phyloP scores from a whole-genome alignment of 352 stramenopile genomes.

The Pythium brachiatum region DNA sequence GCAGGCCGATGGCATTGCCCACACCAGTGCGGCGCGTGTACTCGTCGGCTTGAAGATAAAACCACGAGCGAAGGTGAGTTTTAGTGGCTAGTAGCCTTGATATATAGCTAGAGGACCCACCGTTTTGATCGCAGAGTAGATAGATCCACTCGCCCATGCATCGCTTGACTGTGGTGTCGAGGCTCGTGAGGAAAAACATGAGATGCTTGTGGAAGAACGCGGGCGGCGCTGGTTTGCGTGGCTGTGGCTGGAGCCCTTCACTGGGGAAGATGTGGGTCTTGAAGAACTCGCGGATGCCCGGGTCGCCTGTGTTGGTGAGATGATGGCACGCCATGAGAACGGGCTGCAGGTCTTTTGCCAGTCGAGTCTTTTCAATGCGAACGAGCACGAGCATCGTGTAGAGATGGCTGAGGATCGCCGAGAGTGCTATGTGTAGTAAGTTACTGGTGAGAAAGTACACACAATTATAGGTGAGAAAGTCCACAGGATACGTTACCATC shows the following conservation, averaged over 20 bases:
- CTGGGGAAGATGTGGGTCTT: conserved; percentile 34
- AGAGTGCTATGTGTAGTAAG: conserved; percentile 9
- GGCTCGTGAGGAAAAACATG: conserved; percentile 66
- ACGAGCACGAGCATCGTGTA: conserved; percentile 51
- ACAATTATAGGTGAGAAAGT: no score
- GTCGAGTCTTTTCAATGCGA: conserved; percentile 57
- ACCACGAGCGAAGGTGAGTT: background rate
- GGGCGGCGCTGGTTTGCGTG: conserved; percentile 4
- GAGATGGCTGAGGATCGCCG: conserved; percentile 44
- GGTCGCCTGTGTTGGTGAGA: conserved; percentile 38
- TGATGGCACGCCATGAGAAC: conserved; percentile 65
- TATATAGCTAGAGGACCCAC: conserved; percentile 30
- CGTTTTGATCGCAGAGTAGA: conserved; percentile 68
- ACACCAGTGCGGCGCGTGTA: conserved; percentile 71
- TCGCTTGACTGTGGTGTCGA: conserved; percentile 66
- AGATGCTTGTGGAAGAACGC: conserved; percentile 61
- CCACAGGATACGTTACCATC: conserved; percentile 12
- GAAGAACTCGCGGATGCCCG: conserved; percentile 38
- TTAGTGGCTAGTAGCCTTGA: conserved; percentile 24
- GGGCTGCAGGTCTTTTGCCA: conserved; percentile 49
- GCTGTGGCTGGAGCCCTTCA: background rate
- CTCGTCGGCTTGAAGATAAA: conserved; percentile 46
- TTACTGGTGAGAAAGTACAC: no score
- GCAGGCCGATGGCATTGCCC: conserved; percentile 72
- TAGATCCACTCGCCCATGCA: conserved; percentile 74